Evolutionary conservation across 2,329 filamentous ascomycete genomes (phyloP).

Genomic region (Ascomycota sp.): DNA sequence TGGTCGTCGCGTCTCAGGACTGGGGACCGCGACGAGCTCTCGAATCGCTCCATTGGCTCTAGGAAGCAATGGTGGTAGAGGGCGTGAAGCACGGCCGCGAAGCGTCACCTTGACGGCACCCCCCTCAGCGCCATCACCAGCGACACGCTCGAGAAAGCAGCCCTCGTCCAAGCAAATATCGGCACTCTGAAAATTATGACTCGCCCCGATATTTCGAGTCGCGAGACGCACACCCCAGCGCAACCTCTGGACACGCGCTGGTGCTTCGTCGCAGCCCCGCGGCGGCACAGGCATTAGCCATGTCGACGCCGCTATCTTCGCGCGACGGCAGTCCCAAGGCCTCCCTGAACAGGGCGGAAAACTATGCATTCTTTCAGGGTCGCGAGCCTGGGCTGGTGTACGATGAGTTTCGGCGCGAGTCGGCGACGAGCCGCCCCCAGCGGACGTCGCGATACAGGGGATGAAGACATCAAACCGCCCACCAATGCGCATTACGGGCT

Average conservation of each 20-base stretch:
- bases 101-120: not conserved
- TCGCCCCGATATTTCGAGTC: not conserved
- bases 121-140: not conserved
- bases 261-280: not conserved
- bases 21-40: not conserved
- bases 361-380: conserved; percentile 10
- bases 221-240: not conserved
- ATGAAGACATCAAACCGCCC: too few species aligned
- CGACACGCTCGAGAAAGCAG: not conserved
- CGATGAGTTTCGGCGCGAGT: conserved; percentile 5
- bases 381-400: conserved; percentile 6
- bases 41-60: not conserved
- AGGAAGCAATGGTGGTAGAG: not conserved
- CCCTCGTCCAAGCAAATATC: conserved; percentile 1
- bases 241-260: not conserved
- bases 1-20: not conserved
- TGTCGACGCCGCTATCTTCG: not conserved
- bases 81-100: not conserved
- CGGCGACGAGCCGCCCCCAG: not conserved
- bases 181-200: not conserved
- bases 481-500: too few species aligned
- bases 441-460: not conserved
- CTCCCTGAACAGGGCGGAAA: conserved; percentile 6
- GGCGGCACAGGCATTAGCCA: too few species aligned
- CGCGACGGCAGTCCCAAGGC: conserved; percentile 1